These are phyloP conservation scores for Erysiphe pulchra DNA, from an alignment of 2,329 filamentous ascomycete species.

Conservation along the genomic window DNA sequence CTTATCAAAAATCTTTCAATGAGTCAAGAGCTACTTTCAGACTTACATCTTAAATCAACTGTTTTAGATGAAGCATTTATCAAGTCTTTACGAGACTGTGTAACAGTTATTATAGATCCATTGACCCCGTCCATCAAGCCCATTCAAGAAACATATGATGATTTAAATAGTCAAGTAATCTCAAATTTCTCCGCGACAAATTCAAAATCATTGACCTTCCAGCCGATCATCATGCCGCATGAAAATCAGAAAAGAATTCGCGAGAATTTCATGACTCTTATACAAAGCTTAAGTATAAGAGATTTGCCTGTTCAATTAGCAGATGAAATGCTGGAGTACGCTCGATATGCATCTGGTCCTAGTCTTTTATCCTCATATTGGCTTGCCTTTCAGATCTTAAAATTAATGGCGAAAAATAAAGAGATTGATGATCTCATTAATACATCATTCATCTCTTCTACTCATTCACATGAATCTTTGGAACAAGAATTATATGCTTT, in stretches of 20 bases:
- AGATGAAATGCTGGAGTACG: conserved; percentile 35
- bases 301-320: conserved; percentile 34
- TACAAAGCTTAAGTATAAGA: conserved; percentile 27
- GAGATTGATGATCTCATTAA: conserved; percentile 45
- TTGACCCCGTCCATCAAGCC: conserved; percentile 1
- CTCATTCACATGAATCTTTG: conserved; percentile 18
- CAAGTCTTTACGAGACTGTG: conserved; percentile 47
- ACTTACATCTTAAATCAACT: conserved; percentile 35
- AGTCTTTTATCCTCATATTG: conserved; percentile 49
- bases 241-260: conserved; percentile 41
- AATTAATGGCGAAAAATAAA: conserved; percentile 25
- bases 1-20: conserved; percentile 54
- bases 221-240: conserved; percentile 33
- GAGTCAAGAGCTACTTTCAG: conserved; percentile 38
- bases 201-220: conserved; percentile 19
- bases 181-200: conserved; percentile 8
- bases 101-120: conserved; percentile 18
- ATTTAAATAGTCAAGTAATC: conserved; percentile 11
- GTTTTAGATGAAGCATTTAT: conserved; percentile 42
- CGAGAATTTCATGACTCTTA: conserved; percentile 29
- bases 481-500: conserved; percentile 36
- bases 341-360: conserved; percentile 30
- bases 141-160: conserved; percentile 9
- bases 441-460: conserved; percentile 31
- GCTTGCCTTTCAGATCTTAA: conserved; percentile 50